These are phyloP conservation scores for Cichorium intybus DNA, from an alignment of 140 eudicot genomes.

Conservation along the genomic window DNA sequence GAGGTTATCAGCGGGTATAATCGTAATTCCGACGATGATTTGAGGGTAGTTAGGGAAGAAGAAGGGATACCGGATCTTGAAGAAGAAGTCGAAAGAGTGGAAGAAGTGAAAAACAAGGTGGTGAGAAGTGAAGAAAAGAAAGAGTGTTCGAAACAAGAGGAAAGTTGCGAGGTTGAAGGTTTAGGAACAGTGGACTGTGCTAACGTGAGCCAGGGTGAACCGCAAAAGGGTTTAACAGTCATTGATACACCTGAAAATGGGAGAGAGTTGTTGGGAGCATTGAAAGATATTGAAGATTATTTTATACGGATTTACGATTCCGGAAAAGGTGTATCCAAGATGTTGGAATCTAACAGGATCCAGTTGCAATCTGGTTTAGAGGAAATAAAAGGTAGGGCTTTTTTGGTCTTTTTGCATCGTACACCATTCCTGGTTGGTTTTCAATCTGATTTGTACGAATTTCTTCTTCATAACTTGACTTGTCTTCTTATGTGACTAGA, in stretches of 20 bases:
- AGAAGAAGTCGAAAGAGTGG: conserved; percentile 56
- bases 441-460: conserved; percentile 4
- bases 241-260: conserved; percentile 75
- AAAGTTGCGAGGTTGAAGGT: conserved; percentile 33
- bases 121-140: conserved; percentile 33
- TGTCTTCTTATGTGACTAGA: conserved; percentile 3
- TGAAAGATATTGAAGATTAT: conserved; percentile 86
- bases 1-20: conserved; percentile 56
- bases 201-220: conserved; percentile 41
- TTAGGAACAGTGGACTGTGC: conserved; percentile 40
- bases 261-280: conserved; percentile 89
- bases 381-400: conserved; percentile 74
- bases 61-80: conserved; percentile 97
- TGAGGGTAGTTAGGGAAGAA: conserved; percentile 86
- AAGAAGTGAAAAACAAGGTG: conserved; percentile 31
- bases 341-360: conserved; percentile 86
- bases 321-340: conserved; percentile 81
- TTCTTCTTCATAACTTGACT: conserved; percentile 14
- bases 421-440: not conserved
- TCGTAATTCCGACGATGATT: conserved; percentile 70
- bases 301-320: conserved; percentile 74
- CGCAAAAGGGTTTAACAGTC: conserved; percentile 60
- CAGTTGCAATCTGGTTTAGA: conserved; percentile 75
- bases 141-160: conserved; percentile 26
- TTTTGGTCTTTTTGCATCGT: conserved; percentile 14